These are phyloP conservation scores for Penicillium sp. DNA, from an alignment of 2,329 filamentous ascomycete species.

Conservation along the genomic window DNA sequence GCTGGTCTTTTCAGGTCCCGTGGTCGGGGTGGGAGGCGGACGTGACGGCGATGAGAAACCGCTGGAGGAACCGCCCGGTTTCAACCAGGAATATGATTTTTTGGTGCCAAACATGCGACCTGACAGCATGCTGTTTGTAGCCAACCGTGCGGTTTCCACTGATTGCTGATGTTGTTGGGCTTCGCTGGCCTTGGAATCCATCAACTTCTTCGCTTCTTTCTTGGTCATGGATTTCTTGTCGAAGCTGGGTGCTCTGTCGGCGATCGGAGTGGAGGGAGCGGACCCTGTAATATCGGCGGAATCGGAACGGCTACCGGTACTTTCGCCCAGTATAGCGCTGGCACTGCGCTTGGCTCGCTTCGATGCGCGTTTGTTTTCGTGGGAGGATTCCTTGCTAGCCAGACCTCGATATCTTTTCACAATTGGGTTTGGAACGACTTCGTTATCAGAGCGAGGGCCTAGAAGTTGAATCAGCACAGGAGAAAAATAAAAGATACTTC, in stretches of 20 bases:
- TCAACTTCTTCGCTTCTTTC: slow-evolving; percentile 77
- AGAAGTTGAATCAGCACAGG: slow-evolving; percentile 12
- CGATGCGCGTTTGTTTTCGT: slow-evolving; percentile 68
- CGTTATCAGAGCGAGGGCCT: slow-evolving; percentile 41
- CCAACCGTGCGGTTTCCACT: slow-evolving; percentile 77
- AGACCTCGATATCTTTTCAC: slow-evolving; percentile 58
- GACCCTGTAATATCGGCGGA: slow-evolving; percentile 61
- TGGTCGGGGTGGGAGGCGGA: slow-evolving; percentile 29
- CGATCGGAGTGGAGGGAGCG: slow-evolving; percentile 51
- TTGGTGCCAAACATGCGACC: slow-evolving; percentile 50
- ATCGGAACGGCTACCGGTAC: slow-evolving; percentile 50
- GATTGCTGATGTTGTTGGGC: slow-evolving; percentile 76
- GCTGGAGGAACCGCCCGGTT: slow-evolving; percentile 36
- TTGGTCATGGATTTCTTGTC: slow-evolving; percentile 72
- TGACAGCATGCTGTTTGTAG: slow-evolving; percentile 60
- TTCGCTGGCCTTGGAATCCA: slow-evolving; percentile 71
- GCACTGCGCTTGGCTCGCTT: slow-evolving; percentile 64
- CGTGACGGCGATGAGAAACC: slow-evolving; percentile 41
- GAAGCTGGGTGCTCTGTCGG: slow-evolving; percentile 56
- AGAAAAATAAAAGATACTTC: slow-evolving; percentile 3
- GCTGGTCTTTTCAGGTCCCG: slow-evolving; percentile 31
- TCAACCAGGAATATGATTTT: slow-evolving; percentile 51
- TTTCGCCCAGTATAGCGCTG: slow-evolving; percentile 53
- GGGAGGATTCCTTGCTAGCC: slow-evolving; percentile 64
- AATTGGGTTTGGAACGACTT: slow-evolving; percentile 45